Evolutionary conservation across 2,329 filamentous ascomycete species (phyloP).

Genomic region (Colletotrichum simmondsii): DNA sequence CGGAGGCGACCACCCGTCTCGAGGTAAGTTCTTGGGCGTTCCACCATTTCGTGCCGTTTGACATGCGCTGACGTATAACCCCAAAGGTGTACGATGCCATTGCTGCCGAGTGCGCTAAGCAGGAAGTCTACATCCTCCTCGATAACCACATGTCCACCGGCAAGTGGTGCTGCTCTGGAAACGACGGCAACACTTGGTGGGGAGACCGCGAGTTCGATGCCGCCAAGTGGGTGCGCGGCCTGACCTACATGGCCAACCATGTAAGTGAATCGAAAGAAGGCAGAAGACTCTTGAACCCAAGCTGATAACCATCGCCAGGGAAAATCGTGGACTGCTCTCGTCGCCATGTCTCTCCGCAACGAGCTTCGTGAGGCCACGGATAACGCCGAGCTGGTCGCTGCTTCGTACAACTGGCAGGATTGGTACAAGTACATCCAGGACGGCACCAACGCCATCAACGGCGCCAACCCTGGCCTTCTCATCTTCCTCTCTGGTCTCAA

Average conservation of each 20-base stretch:
- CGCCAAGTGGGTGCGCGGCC: slow-evolving; percentile 69
- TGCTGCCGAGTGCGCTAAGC: slow-evolving; percentile 65
- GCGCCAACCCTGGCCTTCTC: slow-evolving; percentile 61
- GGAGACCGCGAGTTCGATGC: slow-evolving; percentile 69
- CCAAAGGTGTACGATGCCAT: slow-evolving; percentile 65
- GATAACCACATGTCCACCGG: slow-evolving; percentile 71
- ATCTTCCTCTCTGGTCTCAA: slow-evolving; percentile 70
- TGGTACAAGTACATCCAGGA: slow-evolving; percentile 64
- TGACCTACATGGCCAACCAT: slow-evolving; percentile 69
- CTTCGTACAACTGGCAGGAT: slow-evolving; percentile 65
- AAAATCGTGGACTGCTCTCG: slow-evolving; percentile 58
- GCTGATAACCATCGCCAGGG: slow-evolving; percentile 43
- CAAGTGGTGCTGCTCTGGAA: slow-evolving; percentile 66
- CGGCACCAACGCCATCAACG: slow-evolving; percentile 61
- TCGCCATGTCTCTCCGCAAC: slow-evolving; percentile 64
- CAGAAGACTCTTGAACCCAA: background rate
- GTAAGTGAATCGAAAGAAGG: slow-evolving; percentile 45
- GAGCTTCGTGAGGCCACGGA: slow-evolving; percentile 59
- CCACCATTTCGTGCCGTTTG: accelerated
- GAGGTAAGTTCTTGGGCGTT: too few relatives aligned
- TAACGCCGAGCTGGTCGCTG: slow-evolving; percentile 43
- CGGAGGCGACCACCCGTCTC: slow-evolving; percentile 62
- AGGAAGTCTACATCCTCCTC: slow-evolving; percentile 67
- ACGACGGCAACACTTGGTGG: slow-evolving; percentile 70
- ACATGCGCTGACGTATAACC: background rate